Evolutionary conservation across 2,329 filamentous ascomycete species (phyloP).

Genomic region (Cordyceps cateniannulata): DNA sequence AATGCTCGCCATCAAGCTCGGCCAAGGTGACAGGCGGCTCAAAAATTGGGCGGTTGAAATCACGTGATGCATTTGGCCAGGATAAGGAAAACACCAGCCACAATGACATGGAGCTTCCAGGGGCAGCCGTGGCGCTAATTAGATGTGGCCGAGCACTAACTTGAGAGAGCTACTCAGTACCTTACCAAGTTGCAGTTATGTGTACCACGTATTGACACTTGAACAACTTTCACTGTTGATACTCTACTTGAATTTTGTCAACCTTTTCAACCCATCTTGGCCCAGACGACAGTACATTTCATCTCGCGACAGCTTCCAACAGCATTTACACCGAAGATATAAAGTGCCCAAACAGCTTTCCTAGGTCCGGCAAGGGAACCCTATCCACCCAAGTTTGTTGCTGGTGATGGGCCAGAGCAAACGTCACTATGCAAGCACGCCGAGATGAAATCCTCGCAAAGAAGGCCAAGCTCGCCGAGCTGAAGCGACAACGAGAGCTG

Average conservation of each 20-base stretch:
- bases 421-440: constrained; percentile 61
- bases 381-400: neutral
- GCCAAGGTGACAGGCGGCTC: constrained; percentile 15
- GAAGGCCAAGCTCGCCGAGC: constrained; percentile 91
- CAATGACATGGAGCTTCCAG: neutral
- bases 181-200: neutral
- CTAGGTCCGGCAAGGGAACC: neutral
- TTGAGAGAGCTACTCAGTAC: neutral
- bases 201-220: neutral
- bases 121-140: constrained; percentile 8
- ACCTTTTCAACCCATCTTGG: neutral
- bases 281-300: neutral
- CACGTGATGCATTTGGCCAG: constrained; percentile 6
- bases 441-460: constrained; percentile 96
- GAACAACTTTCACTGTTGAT: neutral
- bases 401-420: constrained; percentile 11
- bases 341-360: neutral
- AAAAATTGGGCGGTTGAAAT: constrained; percentile 10
- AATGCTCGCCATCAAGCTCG: constrained; percentile 25
- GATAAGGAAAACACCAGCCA: neutral
- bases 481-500: constrained; percentile 86
- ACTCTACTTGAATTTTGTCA: neutral
- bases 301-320: neutral
- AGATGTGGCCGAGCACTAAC: constrained; percentile 1
- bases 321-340: neutral